Evolutionary conservation across 306 rosid species (phyloP).

Genomic region (Medicago arabica): DNA sequence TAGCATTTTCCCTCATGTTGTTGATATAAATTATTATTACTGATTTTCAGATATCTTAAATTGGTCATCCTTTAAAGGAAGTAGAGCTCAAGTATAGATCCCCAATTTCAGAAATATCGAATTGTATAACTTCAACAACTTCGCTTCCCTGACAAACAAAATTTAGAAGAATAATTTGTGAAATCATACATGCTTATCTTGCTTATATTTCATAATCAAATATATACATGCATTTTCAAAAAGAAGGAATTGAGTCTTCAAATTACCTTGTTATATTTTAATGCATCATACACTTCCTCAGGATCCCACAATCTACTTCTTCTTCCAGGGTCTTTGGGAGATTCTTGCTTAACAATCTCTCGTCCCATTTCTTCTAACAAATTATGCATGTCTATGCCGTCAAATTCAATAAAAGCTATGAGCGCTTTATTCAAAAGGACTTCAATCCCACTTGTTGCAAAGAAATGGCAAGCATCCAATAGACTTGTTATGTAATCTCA

Average conservation of each 20-base stretch:
- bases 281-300: neutral
- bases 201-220: neutral
- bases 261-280: constrained; percentile 16
- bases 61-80: constrained; percentile 15
- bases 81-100: neutral
- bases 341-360: constrained; percentile 6
- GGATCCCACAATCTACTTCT: constrained; percentile 39
- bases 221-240: neutral
- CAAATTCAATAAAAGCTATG: no score
- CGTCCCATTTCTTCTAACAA: no score
- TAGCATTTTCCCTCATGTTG: neutral
- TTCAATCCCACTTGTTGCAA: no score
- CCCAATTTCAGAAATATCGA: neutral
- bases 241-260: neutral
- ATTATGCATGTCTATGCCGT: no score
- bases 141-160: constrained; percentile 18
- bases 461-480: no score
- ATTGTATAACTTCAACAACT: neutral
- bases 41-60: neutral
- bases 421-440: constrained; percentile 36
- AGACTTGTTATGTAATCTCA: no score
- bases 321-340: constrained; percentile 14
- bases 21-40: neutral
- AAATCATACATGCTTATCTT: neutral
- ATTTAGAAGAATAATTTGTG: neutral